phyloP scores from a whole-genome alignment of 305 asterid species.

The Solanum aculeatissimum region DNA sequence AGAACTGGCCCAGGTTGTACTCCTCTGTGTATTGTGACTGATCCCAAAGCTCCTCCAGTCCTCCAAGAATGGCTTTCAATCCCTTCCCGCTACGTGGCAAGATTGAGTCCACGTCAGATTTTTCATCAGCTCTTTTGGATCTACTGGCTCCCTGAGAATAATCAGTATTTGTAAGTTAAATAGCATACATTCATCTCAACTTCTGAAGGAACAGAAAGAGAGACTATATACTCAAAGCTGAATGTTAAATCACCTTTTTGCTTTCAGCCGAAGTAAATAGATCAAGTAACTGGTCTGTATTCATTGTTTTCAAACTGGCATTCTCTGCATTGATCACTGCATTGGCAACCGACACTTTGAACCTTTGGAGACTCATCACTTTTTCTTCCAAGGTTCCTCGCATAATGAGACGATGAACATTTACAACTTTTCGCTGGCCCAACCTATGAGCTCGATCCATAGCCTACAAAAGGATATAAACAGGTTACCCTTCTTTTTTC shows the following conservation, averaged over 20 bases:
- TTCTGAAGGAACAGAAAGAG: background rate
- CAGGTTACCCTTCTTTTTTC: background rate
- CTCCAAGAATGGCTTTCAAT: slow-evolving; percentile 82
- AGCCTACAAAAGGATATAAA: slow-evolving; percentile 47
- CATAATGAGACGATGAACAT: slow-evolving; percentile 98
- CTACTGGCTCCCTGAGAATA: slow-evolving; percentile 48
- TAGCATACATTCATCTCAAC: background rate
- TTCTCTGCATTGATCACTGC: slow-evolving; percentile 96
- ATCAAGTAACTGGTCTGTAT: slow-evolving; percentile 94
- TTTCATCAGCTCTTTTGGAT: slow-evolving; percentile 24
- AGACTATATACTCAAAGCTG: background rate
- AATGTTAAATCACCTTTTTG: slow-evolving; percentile 47
- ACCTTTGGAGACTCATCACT: slow-evolving; percentile 99
- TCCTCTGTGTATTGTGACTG: slow-evolving; percentile 97
- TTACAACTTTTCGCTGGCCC: slow-evolving; percentile 93
- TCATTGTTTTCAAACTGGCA: slow-evolving; percentile 95
- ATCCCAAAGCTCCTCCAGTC: slow-evolving; percentile 98
- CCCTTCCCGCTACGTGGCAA: slow-evolving; percentile 67
- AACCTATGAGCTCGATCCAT: slow-evolving; percentile 99
- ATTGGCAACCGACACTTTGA: slow-evolving; percentile 92
- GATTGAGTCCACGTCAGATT: slow-evolving; percentile 40
- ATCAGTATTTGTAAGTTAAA: background rate
- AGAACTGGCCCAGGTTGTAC: slow-evolving; percentile 74
- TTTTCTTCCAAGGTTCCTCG: slow-evolving; percentile 99
- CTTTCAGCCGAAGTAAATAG: slow-evolving; percentile 84